Evolutionary conservation across 1,139 yeast species (phyloP).

Genomic region (Scheffersomyces illinoinensis): DNA sequence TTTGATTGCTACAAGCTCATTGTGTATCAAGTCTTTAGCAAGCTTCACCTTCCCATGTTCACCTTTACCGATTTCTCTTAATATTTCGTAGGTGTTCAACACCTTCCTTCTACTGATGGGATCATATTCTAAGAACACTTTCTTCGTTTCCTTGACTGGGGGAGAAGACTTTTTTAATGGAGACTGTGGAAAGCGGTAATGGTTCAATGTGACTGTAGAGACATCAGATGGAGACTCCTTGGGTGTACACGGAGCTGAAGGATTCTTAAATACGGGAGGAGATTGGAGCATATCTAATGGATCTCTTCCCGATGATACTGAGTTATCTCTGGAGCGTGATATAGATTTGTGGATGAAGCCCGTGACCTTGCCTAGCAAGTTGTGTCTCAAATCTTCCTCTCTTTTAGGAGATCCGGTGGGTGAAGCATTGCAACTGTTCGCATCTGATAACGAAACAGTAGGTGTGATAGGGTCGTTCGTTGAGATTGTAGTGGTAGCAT

Average conservation of each 20-base stretch:
- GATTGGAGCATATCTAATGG: conserved; percentile 2
- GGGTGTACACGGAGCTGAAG: conserved; percentile 2
- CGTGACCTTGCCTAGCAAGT: conserved; percentile 34
- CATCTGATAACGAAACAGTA: conserved; percentile 6
- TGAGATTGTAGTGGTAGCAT: conserved; percentile 16
- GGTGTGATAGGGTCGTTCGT: conserved; percentile 17
- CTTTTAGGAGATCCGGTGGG: conserved; percentile 9
- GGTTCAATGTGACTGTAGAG: neutral
- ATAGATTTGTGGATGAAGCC: conserved; percentile 29
- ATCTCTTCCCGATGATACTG: conserved; percentile 12
- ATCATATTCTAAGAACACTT: conserved; percentile 81
- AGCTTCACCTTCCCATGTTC: conserved; percentile 97
- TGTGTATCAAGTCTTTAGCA: conserved; percentile 71
- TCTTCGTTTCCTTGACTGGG: conserved; percentile 78
- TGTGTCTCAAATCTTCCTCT: conserved; percentile 22
- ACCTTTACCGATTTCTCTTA: conserved; percentile 88
- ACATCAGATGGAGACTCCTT: neutral
- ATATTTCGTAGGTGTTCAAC: conserved; percentile 86
- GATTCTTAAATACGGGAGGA: conserved; percentile 1
- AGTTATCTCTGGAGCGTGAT: conserved; percentile 17
- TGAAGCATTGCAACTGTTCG: conserved; percentile 5
- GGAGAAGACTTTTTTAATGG: conserved; percentile 1
- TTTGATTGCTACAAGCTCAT: conserved; percentile 86
- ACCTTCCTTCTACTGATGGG: conserved; percentile 84
- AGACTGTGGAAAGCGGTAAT: neutral